Base-by-base conservation (phyloP, 495 filamentous ascomycete genomes). In the Talaromyces stipitatus region DNA sequence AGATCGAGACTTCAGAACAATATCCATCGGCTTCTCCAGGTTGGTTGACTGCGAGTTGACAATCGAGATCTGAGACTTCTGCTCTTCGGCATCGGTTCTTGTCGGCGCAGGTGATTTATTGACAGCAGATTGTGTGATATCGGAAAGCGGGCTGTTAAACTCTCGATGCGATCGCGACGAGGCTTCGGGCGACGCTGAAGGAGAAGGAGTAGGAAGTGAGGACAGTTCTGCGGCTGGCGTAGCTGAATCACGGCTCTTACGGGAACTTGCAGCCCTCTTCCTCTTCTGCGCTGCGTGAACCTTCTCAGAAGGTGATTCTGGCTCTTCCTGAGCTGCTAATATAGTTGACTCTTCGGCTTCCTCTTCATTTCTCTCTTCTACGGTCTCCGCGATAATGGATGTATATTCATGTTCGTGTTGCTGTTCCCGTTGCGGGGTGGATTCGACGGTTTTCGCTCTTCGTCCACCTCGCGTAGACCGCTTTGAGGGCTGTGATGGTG, bases 1-100 rank as follows among this genome's bases (percentile, higher is more conserved):
- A 20, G 83, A 83, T 52, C 92, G 86, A 27, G 90, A 90, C 71
- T 95, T 94, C 59, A 96, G 72, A 46, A 96, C 85, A 59, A 98
- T 95, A 65, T 97, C 91, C 89, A 95, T 92, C 8, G 91, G 92
- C 69, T 83, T 90, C 66, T 96, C 90, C 52, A 94, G 65, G 55
- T 89, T 76, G 2, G 88, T 88, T 60, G 86, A 80, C 71, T 87
- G 81, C 22, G 87, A 75, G 62, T 84, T 89, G 66, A 91, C 81
- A 55, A 85, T 85, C 66, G 85, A 82, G 30, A 85, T 74, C 50
- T 76, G 71, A 1, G 70, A 69, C 50, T 73, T 77, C 11, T 68
- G 65, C 24, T 69, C 71, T 48, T 76, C 75, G 4, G 59, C 41
- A 46, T 63, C 65, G 23, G 5, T 24, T 26, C 75, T 73, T 53